These are phyloP conservation scores for Diospyros kaki DNA, from an alignment of 148 eudicot genomes.

Conservation along the genomic window DNA sequence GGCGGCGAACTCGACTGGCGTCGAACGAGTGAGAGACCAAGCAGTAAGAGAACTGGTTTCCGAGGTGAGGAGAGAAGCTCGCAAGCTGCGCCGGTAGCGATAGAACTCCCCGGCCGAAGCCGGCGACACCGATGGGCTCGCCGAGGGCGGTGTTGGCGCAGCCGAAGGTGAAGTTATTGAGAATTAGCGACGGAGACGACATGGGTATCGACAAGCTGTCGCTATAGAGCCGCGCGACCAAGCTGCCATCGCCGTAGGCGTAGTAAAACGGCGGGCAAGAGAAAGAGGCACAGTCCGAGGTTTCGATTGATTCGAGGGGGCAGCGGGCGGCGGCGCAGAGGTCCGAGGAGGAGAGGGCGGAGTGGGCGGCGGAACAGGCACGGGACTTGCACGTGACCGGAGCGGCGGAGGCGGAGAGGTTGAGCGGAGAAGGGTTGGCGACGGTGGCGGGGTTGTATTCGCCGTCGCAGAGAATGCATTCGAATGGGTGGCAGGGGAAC, in stretches of 20 bases:
- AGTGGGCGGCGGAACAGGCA: slow-evolving; percentile 76
- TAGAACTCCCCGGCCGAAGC: slow-evolving; percentile 75
- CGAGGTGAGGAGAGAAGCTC: slow-evolving; percentile 45
- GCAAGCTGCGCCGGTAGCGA: slow-evolving; percentile 87
- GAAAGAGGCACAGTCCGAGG: slow-evolving; percentile 39
- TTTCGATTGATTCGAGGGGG: slow-evolving; percentile 66
- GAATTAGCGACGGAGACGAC: slow-evolving; percentile 34
- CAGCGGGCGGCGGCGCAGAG: slow-evolving; percentile 79
- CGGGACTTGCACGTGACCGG: slow-evolving; percentile 59
- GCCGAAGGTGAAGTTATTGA: slow-evolving; percentile 70
- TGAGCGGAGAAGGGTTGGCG: slow-evolving; percentile 32
- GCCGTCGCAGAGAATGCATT: slow-evolving; percentile 81
- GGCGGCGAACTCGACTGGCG: slow-evolving; percentile 37
- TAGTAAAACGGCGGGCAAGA: slow-evolving; percentile 73
- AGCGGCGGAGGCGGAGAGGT: slow-evolving; percentile 39
- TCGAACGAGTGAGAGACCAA: slow-evolving; percentile 77
- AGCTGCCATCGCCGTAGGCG: slow-evolving; percentile 90
- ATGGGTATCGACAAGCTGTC: slow-evolving; percentile 34
- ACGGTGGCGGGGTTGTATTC: slow-evolving; percentile 42
- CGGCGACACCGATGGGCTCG: slow-evolving; percentile 91
- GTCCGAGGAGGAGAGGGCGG: slow-evolving; percentile 59
- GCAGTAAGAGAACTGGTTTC: slow-evolving; percentile 79
- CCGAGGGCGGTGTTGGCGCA: slow-evolving; percentile 70
- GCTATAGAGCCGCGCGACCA: slow-evolving; percentile 49
- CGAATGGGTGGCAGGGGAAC: slow-evolving; percentile 82